Evolutionary conservation across 208 protist species (phyloP), one percentile per base, ranked within the genome.

Genomic region (Angomonas ambiguus): DNA sequence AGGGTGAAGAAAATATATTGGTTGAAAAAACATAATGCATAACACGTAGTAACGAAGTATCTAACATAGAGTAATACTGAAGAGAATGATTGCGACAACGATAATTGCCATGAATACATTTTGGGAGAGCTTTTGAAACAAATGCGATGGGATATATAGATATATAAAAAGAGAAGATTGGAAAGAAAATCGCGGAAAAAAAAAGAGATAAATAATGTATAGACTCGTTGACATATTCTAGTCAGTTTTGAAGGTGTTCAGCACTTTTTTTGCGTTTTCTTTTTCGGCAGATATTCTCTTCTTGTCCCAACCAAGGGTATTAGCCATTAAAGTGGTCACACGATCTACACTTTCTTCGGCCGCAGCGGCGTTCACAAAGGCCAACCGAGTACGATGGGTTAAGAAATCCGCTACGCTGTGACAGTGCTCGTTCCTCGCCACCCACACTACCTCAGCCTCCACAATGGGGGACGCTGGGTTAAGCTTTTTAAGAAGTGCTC

Each of bases 321-420:
- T 45, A 11, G 62, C 84, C 93, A 98, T 97, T 20, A 98, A 72
- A 56, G 87, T 77, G 10, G 92, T 74, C 32, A 98, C 92, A 28
- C 82, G 83, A 4, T 83, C 86, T 33, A 97, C 79, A 25, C 83
- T 68, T 41, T 58, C 67, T 53, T 84, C 77, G 1, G 96, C 89
- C 31, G 75, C 70, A 0, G 77, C 71, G 30, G 68, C 70, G 68
- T 98, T 82, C 11, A 98, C 69, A 61, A 98, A 97, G 6, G 92
- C 81, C 55, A 97, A 69, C 28, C 94, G 92, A 2, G 88, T 97
- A 56, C 96, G 91, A 53, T 92, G 91, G 5, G 91, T 84, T 42
- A 98, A 59, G 60, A 98, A 94, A 75, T 98, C 96, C 32, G 77
- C 79, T 6, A 93, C 87, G 55, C 82, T 88, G 62, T 88, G 76